Base-by-base conservation (phyloP, 2,329 filamentous ascomycete species). In the Purpureocillium lavendulum region DNA sequence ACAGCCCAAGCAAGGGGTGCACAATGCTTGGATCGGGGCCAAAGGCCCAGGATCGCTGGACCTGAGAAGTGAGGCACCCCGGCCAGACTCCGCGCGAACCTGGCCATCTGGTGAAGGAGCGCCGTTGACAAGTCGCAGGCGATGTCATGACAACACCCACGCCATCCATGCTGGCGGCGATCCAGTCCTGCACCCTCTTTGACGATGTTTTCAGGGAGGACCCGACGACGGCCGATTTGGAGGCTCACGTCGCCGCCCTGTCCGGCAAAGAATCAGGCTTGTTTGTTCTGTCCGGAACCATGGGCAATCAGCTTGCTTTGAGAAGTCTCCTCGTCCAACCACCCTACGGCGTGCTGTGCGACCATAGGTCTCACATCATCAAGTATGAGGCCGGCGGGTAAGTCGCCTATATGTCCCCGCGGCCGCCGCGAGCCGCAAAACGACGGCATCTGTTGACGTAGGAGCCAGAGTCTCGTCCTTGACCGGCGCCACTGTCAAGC, bases 281-380 rank as follows among this genome's bases (percentile, higher is more conserved):
- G 4, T 80, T 95, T 39, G 86, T 95, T 40, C 71, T 94, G 43
- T 92, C 86, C 0, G 90, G 90, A 4, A 95, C 89, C 4, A 95
- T 95, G 88, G 88, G 87, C 31, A 96, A 96, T 63, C 88, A 95
- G 59, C 69, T 96, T 14, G 82, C 84, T 1, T 71, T 95, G 32
- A 79, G 89, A 30, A 74, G 84, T 2, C 83, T 92, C 43, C 71
- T 96, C 12, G 74, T 70, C 1, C 82, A 86, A 44, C 88, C 89
- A 12, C 90, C 90, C 0, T 80, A 94, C 57, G 75, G 76, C 7
- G 76, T 96, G 5, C 66, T 96, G 8, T 87, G 84, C 50, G 89
- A 96, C 56, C 69, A 80, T 46, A 75, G 87, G 28, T 76, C 80
- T 4, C 90, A 96, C 57, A 84, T 96, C 42, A 67, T 86, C 41